Evolutionary conservation across 176 grass and related monocot genomes (phyloP).

Genomic region (Aegilops longissima): DNA sequence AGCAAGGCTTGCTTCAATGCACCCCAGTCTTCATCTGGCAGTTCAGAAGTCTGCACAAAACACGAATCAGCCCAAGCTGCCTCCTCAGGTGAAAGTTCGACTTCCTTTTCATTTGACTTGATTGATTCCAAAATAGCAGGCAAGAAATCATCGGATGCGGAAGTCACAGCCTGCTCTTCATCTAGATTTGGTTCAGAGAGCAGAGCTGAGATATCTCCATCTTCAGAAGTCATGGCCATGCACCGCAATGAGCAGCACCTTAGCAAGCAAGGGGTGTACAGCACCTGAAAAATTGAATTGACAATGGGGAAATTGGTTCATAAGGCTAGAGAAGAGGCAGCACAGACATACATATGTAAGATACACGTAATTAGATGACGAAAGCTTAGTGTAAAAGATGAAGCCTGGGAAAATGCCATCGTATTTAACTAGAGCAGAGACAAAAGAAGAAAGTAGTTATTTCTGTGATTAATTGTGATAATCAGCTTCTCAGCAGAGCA

Average conservation of each 20-base stretch:
- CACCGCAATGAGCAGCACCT: slow-evolving; percentile 19
- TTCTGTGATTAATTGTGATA: not conserved
- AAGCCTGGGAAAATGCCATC: slow-evolving; percentile 6
- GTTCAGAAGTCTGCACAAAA: slow-evolving; percentile 50
- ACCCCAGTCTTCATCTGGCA: slow-evolving; percentile 62
- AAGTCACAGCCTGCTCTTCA: slow-evolving; percentile 40
- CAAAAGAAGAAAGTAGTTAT: not conserved
- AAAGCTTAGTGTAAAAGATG: not conserved
- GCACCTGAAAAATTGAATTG: slow-evolving; percentile 26
- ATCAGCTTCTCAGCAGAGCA: no score
- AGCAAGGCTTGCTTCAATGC: slow-evolving; percentile 59
- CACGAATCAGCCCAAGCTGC: slow-evolving; percentile 85
- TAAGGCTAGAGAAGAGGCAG: slow-evolving; percentile 2
- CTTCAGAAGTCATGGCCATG: slow-evolving; percentile 58
- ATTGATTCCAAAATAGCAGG: slow-evolving; percentile 54
- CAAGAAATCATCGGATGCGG: slow-evolving; percentile 44
- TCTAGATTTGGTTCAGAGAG: slow-evolving; percentile 50
- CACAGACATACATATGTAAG: not conserved
- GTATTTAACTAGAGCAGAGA: not conserved
- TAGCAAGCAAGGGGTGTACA: not conserved
- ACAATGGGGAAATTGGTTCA: not conserved
- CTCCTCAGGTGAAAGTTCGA: slow-evolving; percentile 59
- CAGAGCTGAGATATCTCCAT: slow-evolving; percentile 58
- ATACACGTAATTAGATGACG: not conserved
- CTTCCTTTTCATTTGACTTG: slow-evolving; percentile 44